These are phyloP conservation scores for Hordeum pubiflorum DNA, from an alignment of 202 grass and related monocot species.

Conservation along the genomic window DNA sequence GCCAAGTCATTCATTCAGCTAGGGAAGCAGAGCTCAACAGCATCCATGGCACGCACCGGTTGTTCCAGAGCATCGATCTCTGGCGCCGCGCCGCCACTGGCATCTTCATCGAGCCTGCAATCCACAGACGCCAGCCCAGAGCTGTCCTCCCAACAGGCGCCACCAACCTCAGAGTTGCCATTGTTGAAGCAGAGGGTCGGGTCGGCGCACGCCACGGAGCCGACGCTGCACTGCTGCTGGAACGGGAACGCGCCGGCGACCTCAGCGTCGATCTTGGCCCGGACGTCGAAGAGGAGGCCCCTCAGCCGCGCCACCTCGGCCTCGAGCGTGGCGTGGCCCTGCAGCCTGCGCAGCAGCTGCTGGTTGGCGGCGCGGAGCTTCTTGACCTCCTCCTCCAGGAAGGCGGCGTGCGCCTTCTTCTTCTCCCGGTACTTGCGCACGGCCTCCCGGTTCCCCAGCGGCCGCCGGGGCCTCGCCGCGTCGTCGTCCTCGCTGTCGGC, in stretches of 20 bases:
- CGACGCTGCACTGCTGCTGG: conserved; percentile 49
- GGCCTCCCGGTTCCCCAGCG: conserved; percentile 69
- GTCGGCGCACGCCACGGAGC: conserved; percentile 22
- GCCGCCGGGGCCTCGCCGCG: conserved; percentile 23
- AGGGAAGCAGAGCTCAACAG: conserved; percentile 20
- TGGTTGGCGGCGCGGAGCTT: conserved; percentile 59
- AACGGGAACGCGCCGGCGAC: conserved; percentile 48
- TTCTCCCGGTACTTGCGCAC: conserved; percentile 96
- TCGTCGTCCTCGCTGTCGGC: conserved; percentile 26
- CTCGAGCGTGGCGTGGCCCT: conserved; percentile 58
- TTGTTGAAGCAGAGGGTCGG: conserved; percentile 37
- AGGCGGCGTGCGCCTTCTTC: conserved; percentile 87
- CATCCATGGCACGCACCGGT: conserved; percentile 10
- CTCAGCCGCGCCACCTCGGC: conserved; percentile 60
- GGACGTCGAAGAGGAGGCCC: conserved; percentile 56
- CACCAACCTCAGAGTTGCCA: conserved; percentile 34
- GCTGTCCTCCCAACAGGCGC: conserved; percentile 39
- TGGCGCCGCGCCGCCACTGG: neutral
- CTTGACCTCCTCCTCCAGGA: conserved; percentile 85
- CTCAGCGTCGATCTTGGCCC: conserved; percentile 68
- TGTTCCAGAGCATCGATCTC: neutral
- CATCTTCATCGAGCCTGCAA: conserved; percentile 24
- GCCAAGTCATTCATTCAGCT: neutral
- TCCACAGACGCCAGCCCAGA: conserved; percentile 21
- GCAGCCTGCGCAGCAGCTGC: conserved; percentile 63